Percentiles rank a stretch among this genome's conserved stretches.
Conservation (phyloP, 768 basidiomycete species). For the Panellus pusillus region DNA sequence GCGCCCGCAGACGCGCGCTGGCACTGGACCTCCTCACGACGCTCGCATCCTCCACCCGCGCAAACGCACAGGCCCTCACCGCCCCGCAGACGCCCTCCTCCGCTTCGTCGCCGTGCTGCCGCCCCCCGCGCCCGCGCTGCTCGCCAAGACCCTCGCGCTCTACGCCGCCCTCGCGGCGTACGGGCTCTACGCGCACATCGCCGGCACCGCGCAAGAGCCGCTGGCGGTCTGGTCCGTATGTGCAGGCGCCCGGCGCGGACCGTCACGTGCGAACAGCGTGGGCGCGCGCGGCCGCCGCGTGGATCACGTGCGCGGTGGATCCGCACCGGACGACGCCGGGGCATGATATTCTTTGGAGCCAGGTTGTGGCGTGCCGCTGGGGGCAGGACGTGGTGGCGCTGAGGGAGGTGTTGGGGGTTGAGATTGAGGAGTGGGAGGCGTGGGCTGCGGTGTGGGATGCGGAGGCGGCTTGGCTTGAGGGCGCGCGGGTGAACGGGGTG, state of each 20-base stretch:
- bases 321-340: slow-evolving; percentile 85
- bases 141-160: slow-evolving; percentile 58
- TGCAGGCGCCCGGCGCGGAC: slow-evolving; percentile 37
- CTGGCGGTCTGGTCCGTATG: slow-evolving; percentile 53
- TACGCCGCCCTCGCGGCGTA: slow-evolving; percentile 72
- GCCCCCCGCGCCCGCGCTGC: slow-evolving; percentile 48
- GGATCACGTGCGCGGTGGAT: slow-evolving; percentile 85
- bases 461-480: slow-evolving; percentile 73
- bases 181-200: slow-evolving; percentile 72
- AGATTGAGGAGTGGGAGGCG: slow-evolving; percentile 33
- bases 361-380: slow-evolving; percentile 81
- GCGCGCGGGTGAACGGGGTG: slow-evolving; percentile 68
- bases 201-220: slow-evolving; percentile 61
- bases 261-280: slow-evolving; percentile 47
- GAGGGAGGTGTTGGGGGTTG: slow-evolving; percentile 33
- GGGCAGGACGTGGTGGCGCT: slow-evolving; percentile 52
- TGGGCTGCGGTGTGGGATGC: slow-evolving; percentile 58
- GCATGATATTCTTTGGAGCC: slow-evolving; percentile 91
- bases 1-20: slow-evolving; percentile 42
- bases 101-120: slow-evolving; percentile 71
- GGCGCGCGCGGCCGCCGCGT: slow-evolving; percentile 60
- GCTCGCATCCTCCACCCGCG: slow-evolving; percentile 66
- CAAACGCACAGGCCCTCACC: slow-evolving; percentile 57
- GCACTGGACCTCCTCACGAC: slow-evolving; percentile 59
- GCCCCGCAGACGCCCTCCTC: slow-evolving; percentile 65